Evolutionary conservation across 768 basidiomycete genomes (phyloP), one percentile per base, ranked within the genome.

Genomic region (Tylopilus sp.): DNA sequence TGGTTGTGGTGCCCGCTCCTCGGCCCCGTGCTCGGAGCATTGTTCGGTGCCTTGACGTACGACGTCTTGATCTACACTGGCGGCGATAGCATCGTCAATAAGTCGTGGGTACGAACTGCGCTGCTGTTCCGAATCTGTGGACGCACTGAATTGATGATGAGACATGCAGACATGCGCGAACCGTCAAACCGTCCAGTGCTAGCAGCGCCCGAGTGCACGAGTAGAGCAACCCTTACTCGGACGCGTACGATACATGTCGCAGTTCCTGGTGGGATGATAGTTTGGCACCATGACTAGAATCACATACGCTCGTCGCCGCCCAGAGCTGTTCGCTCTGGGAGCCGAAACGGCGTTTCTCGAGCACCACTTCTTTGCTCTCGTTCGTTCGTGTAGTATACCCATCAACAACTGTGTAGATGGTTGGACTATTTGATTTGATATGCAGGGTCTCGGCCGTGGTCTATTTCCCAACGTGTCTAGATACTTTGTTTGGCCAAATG

Each of bases 1-100:
- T 86, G 84, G 84, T 54, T 86, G 21, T 86, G 85, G 85, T 79
- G 80, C 54, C 79, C 83, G 2, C 63, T 86, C 21, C 66, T 83
- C 33, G 82, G 71, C 1, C 78, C 85, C 13, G 75, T 86, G 59
- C 53, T 77, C 13, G 84, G 85, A 21, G 77, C 73, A 14, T 72
- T 79, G 45, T 69, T 71, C n/a, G 84, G 80, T 12, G 68, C 74
- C 1, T 68, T 80, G 42, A 48, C 81, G 24, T 86, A 87, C 55
- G 86, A 86, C 58, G 38, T 69, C 3, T 69, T 83, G 58, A 59
- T 86, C 47, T 84, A 76, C 65, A 73, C 73, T 3, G 83, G 80
- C 12, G 63, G 71, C 0, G 82, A 85, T 56, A 78, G 75, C 43
- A 64, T 78, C 33, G 48, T 83, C 25, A 82, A 82, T 62, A 69